Evolutionary conservation across 331 rosid species (phyloP), one percentile per base, ranked within the genome.

Genomic region (Cydonia oblonga): DNA sequence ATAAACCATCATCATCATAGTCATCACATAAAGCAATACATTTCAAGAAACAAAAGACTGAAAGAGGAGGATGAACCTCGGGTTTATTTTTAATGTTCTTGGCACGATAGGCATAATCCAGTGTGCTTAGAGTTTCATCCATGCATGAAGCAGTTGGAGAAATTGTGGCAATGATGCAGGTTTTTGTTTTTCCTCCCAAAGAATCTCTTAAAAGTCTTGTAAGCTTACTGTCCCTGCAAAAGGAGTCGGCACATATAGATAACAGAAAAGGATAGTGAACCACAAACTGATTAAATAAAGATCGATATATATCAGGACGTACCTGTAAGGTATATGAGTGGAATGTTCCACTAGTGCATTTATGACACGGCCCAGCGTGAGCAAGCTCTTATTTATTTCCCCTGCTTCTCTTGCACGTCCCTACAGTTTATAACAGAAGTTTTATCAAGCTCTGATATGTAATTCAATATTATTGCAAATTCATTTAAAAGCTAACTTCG

Each of bases 321-420:
- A 93, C 98, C 98, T 90, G 85, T 93, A 93, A 75, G 98, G 98
- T 63, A 93, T 83, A 74, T 93, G 98, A 60, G 92, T 6, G 26
- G 96, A 84, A 84, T 93, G 98, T 78, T 93, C 98, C 78, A 91
- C 98, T 14, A 93, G 84, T 4, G 98, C 96, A 84, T 93, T 93
- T 73, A 93, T 93, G 75, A 91, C 97, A 64, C 98, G 96, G 52
- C 98, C 98, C 33, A 93, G 81, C 23, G 98, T 93, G 79, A 93
- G 98, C 76, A 93, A 79, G 92, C 98, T 93, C 85, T 93, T 93
- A 78, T 93, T 93, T 81, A 93, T 93, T 87, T 93, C 98, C 79
- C 98, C 98, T 5, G 98, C 98, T 86, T 93, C 98, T 85, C 98
- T 88, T 49, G 98, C 98, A 46, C 97, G 96, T 52, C 91, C 89